Evolutionary conservation across 805 yeast species (phyloP).

Genomic region (Suhomyces faveliae): DNA sequence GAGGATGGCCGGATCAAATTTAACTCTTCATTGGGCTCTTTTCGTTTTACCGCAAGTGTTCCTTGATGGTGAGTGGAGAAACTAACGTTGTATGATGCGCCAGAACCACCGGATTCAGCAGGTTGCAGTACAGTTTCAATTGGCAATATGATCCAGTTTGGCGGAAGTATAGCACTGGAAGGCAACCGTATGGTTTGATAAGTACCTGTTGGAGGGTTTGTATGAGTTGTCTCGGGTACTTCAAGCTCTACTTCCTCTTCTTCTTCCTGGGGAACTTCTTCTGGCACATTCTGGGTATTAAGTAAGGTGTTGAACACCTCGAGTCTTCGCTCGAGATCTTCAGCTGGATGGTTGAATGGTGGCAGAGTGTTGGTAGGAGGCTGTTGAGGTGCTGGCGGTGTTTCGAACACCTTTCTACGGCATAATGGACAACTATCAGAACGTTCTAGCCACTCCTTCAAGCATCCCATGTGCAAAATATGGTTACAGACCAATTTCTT

Average conservation of each 20-base stretch:
- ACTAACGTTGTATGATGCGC: slow-evolving; percentile 11
- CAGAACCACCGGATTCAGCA: neutral
- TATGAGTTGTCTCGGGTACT: neutral
- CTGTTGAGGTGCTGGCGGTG: neutral
- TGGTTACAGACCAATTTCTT: slow-evolving; percentile 83
- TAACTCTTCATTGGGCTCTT: slow-evolving; percentile 11
- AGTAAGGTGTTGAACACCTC: slow-evolving; percentile 5
- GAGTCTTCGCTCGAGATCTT: slow-evolving; percentile 6
- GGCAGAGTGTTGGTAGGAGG: slow-evolving; percentile 1
- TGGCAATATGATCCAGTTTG: slow-evolving; percentile 31
- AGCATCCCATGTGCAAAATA: slow-evolving; percentile 83
- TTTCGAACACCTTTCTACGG: slow-evolving; percentile 57
- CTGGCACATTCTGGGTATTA: slow-evolving; percentile 10
- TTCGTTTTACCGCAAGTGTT: slow-evolving; percentile 11
- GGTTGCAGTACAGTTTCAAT: slow-evolving; percentile 10
- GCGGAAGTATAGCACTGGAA: slow-evolving; percentile 26
- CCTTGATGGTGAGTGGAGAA: slow-evolving; percentile 19
- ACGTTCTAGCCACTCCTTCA: slow-evolving; percentile 89
- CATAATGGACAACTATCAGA: slow-evolving; percentile 95
- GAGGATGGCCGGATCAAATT: slow-evolving; percentile 6
- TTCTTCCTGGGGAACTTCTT: neutral
- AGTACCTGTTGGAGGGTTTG: neutral
- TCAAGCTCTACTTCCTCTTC: neutral
- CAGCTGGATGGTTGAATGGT: slow-evolving; percentile 7
- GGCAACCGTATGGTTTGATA: slow-evolving; percentile 24